Percentiles rank a stretch among this genome's conserved stretches.
Evolutionary conservation across 495 filamentous ascomycete species (phyloP).

Genomic region (Xylona heveae): DNA sequence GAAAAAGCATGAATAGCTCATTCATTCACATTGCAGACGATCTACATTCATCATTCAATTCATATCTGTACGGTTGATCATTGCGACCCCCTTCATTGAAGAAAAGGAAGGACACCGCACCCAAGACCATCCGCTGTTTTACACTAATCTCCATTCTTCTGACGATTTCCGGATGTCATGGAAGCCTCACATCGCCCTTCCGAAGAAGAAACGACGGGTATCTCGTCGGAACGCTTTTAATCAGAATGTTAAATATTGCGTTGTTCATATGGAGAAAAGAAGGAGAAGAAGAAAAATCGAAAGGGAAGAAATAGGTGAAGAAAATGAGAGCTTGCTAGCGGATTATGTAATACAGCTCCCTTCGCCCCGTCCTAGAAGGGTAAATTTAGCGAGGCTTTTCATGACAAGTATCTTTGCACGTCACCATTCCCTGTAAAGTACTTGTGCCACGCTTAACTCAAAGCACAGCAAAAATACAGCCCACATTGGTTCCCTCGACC

Average conservation of each 20-base stretch:
- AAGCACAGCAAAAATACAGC: no score
- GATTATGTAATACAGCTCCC: no score
- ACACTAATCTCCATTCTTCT: conserved; percentile 32
- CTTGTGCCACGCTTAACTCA: no score
- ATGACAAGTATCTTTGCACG: no score
- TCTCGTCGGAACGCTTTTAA: conserved; percentile 15
- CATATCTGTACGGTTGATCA: conserved; percentile 30
- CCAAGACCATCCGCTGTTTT: conserved; percentile 30
- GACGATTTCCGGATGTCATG: conserved; percentile 24
- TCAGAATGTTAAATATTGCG: conserved; percentile 28
- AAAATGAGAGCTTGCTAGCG: no score
- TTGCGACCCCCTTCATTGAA: conserved; percentile 28
- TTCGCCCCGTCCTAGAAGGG: no score
- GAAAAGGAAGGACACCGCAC: conserved; percentile 28
- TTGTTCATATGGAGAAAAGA: conserved; percentile 26
- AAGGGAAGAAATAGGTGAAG: neutral
- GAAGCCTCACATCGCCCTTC: conserved; percentile 20
- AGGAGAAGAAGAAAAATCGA: conserved; percentile 4
- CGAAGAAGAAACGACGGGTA: neutral
- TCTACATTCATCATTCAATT: no score
- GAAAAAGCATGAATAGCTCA: no score
- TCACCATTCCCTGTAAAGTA: no score
- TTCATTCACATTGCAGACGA: no score
- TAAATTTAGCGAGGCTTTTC: no score
- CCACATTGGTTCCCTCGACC: no score